Percentiles rank a stretch among this genome's conserved stretches.
These are phyloP conservation scores for Gaultheria prostrata DNA, from an alignment of 148 eudicot species.

Conservation along the genomic window DNA sequence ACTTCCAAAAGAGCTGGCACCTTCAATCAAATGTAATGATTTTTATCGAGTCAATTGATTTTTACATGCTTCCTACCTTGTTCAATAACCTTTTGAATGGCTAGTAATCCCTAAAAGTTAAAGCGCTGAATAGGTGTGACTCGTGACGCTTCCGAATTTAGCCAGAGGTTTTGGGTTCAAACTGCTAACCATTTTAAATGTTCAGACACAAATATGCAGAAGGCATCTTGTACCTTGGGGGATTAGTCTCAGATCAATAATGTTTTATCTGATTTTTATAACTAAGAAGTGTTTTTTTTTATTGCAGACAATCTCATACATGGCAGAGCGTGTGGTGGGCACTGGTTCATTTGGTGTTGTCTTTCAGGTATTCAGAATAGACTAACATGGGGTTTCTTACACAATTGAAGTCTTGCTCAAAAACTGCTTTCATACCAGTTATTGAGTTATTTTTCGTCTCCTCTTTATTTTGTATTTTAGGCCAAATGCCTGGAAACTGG, in stretches of 20 bases:
- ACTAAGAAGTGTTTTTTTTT: neutral
- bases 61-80: neutral
- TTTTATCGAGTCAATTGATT: neutral
- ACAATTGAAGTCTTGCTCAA: neutral
- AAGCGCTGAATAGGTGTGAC: neutral
- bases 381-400: neutral
- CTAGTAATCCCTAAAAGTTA: neutral
- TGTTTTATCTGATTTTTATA: neutral
- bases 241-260: neutral
- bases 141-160: neutral
- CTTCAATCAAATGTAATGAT: neutral
- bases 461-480: constrained; percentile 25
- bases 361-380: constrained; percentile 54
- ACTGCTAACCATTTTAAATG: neutral
- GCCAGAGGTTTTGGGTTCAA: neutral
- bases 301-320: constrained; percentile 74
- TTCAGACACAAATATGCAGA: neutral
- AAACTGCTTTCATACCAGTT: neutral
- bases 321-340: constrained; percentile 97
- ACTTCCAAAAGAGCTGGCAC: neutral
- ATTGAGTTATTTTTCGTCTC: neutral
- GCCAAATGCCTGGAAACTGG: constrained; percentile 90
- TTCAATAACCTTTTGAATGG: neutral
- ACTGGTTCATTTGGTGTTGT: constrained; percentile 98
- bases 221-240: neutral